These are phyloP conservation scores for Phyllostachys edulis DNA, from an alignment of 176 grass and related monocot genomes.

Conservation along the genomic window DNA sequence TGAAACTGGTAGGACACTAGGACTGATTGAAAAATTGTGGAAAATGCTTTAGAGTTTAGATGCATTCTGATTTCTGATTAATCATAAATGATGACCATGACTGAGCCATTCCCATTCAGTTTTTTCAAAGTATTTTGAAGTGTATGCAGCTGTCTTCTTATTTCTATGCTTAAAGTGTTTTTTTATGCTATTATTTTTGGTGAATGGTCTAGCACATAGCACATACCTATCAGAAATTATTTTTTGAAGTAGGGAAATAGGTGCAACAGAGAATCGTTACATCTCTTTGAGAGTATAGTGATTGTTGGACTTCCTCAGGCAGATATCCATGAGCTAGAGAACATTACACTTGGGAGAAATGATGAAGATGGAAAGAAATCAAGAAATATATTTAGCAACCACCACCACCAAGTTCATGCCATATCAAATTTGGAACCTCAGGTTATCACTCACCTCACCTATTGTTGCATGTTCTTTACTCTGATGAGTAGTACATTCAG, in stretches of 20 bases:
- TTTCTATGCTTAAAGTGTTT: not conserved
- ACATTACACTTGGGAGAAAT: slow-evolving; percentile 56
- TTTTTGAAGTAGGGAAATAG: slow-evolving; percentile 61
- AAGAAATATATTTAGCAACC: slow-evolving; percentile 66
- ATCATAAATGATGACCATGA: not conserved
- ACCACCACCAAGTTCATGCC: slow-evolving; percentile 80
- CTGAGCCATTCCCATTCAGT: not conserved
- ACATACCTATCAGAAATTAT: slow-evolving; percentile 22
- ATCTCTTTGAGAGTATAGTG: slow-evolving; percentile 86
- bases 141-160: not conserved
- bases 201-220: not conserved
- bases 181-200: not conserved
- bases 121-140: not conserved
- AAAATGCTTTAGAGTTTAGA: slow-evolving; percentile 2
- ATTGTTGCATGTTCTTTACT: slow-evolving; percentile 22
- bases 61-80: not conserved
- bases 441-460: slow-evolving; percentile 43
- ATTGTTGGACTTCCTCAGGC: slow-evolving; percentile 87
- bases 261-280: slow-evolving; percentile 72
- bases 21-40: not conserved
- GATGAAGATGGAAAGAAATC: slow-evolving; percentile 67
- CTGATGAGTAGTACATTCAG: not conserved
- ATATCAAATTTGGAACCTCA: slow-evolving; percentile 90
- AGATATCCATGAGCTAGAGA: slow-evolving; percentile 74
- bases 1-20: not conserved